Base-by-base conservation (phyloP, 1,284 basidiomycete species). In the Veloboletus limbatus region DNA sequence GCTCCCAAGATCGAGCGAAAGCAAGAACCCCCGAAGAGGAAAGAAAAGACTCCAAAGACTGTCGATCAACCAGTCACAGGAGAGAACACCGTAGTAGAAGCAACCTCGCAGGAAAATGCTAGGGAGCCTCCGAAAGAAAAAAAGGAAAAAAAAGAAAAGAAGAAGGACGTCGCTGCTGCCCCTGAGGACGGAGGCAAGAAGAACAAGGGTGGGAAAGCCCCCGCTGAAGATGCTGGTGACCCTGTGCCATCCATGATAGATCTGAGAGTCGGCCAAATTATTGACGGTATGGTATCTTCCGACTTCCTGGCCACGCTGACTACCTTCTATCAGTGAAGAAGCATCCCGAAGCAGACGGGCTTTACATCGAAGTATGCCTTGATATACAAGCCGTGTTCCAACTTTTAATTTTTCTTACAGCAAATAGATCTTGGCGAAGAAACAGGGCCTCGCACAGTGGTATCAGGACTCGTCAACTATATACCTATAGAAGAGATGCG, bases 381-480 rank as follows among this genome's bases (percentile, higher is more conserved):
- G 22, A 25, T 37, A 37, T 31, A 30, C 6, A 10, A 35, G 6
- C 24, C 27, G 21, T 33, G 24, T 30, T 22, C 8, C 4, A 14
- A 17, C 6, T 8, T 24, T 18, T 25, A 26, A 20, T 13, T 8
- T 30, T 21, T 18, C 36, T 18, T 53, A 37, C 56, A 92, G 87
- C 83, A 93, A 88, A 95, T 97, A 54, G 93, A 98, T 68, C 74
- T 97, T 46, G 95, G 93, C 46, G 92, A 96, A 67, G 92, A 93
- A 65, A 85, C 84, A 1, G 94, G 92, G 28, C 94, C 94, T 20
- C 77, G 94, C 46, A 97, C 92, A 1, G 92, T 98, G 16, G 91
- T 97, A 40, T 97, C 93, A 25, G 95, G 95, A 35, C 79, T 97
- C 25, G 94, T 97, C 51, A 82, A 97, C 66, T 94, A 96, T 67